Conservation (phyloP, 306 rosid species). For the Cucumis melo region DNA sequence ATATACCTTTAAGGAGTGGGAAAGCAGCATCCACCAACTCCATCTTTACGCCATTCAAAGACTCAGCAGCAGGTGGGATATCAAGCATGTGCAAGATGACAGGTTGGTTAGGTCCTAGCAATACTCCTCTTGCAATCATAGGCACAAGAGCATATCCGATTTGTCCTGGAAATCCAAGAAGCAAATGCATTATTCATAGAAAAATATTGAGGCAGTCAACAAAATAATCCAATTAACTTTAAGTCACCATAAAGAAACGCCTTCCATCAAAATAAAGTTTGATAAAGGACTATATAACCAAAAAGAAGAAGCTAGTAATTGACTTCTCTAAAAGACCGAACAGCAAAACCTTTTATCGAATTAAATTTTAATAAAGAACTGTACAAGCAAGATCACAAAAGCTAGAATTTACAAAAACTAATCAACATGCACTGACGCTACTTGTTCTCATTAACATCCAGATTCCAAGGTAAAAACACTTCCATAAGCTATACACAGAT, state of each 20-base stretch:
- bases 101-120: constrained; percentile 88
- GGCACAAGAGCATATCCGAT: constrained; percentile 98
- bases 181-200: background rate
- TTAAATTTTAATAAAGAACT: background rate
- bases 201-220: background rate
- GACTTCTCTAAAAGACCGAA: background rate
- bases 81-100: constrained; percentile 94
- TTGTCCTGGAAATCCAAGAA: constrained; percentile 55
- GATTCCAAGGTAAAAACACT: background rate
- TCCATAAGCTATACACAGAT: background rate
- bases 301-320: background rate
- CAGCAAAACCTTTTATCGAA: background rate
- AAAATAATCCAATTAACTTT: background rate
- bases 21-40: constrained; percentile 93
- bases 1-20: constrained; percentile 72
- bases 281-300: background rate
- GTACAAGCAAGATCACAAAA: background rate
- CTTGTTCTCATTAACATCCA: no score
- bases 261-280: background rate
- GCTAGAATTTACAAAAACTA: background rate
- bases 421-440: background rate
- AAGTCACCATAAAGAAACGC: background rate
- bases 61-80: constrained; percentile 82
- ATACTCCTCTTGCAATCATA: constrained; percentile 95
- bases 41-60: constrained; percentile 86